Evolutionary conservation across 306 rosid genomes (phyloP).

Genomic region (Corylus avellana): DNA sequence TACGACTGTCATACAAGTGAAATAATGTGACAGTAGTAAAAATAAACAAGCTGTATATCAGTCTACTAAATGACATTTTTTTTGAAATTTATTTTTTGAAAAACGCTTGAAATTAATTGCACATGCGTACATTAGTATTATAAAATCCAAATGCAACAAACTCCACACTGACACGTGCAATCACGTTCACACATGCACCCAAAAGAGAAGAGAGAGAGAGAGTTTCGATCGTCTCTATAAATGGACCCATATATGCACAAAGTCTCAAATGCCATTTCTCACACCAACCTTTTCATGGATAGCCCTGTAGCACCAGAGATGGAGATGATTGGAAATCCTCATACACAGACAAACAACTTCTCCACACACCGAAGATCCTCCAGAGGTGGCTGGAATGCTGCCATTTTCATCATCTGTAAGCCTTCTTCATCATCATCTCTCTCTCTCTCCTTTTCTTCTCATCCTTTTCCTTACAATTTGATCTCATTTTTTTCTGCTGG

Average conservation of each 20-base stretch:
- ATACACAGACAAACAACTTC: neutral
- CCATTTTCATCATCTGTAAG: constrained; percentile 45
- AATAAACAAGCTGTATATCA: too few species aligned
- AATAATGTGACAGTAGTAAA: too few species aligned
- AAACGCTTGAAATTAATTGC: too few species aligned
- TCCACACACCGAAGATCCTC: neutral
- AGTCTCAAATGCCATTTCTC: neutral
- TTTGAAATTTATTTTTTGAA: too few species aligned
- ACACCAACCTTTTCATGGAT: neutral
- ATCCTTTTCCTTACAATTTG: too few species aligned
- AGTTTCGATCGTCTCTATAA: neutral
- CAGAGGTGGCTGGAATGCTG: constrained; percentile 48
- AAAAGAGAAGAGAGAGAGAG: too few species aligned
- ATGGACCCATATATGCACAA: neutral
- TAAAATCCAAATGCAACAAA: too few species aligned
- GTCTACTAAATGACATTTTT: too few species aligned
- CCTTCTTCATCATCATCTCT: neutral
- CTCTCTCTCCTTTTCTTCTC: neutral
- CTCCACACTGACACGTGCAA: too few species aligned
- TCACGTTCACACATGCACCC: too few species aligned
- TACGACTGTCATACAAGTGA: too few species aligned
- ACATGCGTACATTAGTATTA: too few species aligned
- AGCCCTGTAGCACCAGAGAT: constrained; percentile 1
- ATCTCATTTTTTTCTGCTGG: neutral
- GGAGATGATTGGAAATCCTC: neutral